Percentiles rank a stretch among this genome's conserved stretches.
These are phyloP conservation scores for Podospora australis DNA, from an alignment of 495 filamentous ascomycete species.

Conservation along the genomic window DNA sequence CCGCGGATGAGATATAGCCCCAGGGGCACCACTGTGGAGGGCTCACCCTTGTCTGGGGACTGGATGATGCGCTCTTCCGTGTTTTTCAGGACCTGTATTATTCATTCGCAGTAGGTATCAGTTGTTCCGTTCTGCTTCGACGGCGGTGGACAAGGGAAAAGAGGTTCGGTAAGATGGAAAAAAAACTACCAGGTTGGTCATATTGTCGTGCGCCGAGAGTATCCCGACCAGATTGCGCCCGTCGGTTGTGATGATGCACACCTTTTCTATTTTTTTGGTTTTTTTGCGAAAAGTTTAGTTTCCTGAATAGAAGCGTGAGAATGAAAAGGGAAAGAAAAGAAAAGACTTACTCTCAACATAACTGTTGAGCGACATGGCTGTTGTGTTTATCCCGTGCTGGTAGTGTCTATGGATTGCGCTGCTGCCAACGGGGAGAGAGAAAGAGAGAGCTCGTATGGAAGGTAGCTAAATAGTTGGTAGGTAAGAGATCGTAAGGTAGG, in stretches of 20 bases:
- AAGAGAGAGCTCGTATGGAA: too few species aligned
- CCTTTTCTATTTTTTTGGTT: slow-evolving; percentile 57
- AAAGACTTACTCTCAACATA: slow-evolving; percentile 30
- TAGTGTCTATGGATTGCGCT: too few species aligned
- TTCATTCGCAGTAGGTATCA: too few species aligned
- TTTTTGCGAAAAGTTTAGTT: slow-evolving; percentile 20
- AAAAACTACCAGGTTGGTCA: slow-evolving; percentile 70
- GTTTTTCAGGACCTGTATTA: slow-evolving; percentile 57
- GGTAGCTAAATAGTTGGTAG: too few species aligned
- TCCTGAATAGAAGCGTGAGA: background rate
- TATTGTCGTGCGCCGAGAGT: slow-evolving; percentile 81
- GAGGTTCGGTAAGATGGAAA: background rate
- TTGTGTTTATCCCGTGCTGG: too few species aligned
- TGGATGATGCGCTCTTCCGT: slow-evolving; percentile 88
- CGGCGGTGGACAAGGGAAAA: too few species aligned
- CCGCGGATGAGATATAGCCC: slow-evolving; percentile 90
- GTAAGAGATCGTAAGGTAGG: too few species aligned
- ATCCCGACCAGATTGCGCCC: slow-evolving; percentile 81
- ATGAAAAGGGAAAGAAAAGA: background rate
- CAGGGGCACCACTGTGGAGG: slow-evolving; percentile 72
- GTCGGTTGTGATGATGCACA: slow-evolving; percentile 86
- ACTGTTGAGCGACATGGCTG: slow-evolving; percentile 21
- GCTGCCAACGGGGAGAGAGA: too few species aligned
- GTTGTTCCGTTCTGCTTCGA: too few species aligned
- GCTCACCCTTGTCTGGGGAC: slow-evolving; percentile 71